Evolutionary conservation across 78 protist genomes (phyloP).

Genomic region (Protostelium mycophagum): DNA sequence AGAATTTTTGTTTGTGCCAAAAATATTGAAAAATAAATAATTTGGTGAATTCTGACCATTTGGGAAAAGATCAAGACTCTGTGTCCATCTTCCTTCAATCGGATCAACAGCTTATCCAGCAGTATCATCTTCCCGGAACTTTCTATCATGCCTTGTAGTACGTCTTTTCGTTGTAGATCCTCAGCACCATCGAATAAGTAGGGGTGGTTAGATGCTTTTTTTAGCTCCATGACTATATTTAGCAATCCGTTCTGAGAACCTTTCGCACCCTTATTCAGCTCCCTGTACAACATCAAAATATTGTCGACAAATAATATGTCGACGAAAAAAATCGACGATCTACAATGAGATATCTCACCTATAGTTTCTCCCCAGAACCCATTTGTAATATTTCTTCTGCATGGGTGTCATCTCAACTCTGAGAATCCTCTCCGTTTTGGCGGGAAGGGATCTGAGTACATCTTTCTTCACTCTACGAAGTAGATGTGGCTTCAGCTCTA

Average conservation of each 20-base stretch:
- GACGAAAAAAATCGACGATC: not conserved
- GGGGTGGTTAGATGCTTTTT: slow-evolving; percentile 95
- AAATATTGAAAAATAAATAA: too few species aligned
- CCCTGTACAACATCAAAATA: too few species aligned
- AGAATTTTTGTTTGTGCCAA: too few species aligned
- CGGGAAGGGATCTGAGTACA: slow-evolving; percentile 81
- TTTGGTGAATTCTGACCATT: too few species aligned
- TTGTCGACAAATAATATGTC: too few species aligned
- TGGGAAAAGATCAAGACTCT: slow-evolving; percentile 93
- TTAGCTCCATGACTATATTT: slow-evolving; percentile 87
- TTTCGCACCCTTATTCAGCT: slow-evolving; percentile 36
- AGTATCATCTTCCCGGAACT: slow-evolving; percentile 79
- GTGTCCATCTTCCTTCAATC: slow-evolving; percentile 80
- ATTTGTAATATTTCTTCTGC: slow-evolving; percentile 75
- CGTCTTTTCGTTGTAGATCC: slow-evolving; percentile 13
- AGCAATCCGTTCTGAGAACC: slow-evolving; percentile 60
- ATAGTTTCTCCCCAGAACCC: slow-evolving; percentile 69
- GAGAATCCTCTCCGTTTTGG: slow-evolving; percentile 80
- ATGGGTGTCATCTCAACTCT: slow-evolving; percentile 73
- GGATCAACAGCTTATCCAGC: slow-evolving; percentile 80
- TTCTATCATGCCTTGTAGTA: slow-evolving; percentile 41
- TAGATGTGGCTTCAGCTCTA: slow-evolving; percentile 76
- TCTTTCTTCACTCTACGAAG: slow-evolving; percentile 85
- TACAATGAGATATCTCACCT: not conserved
- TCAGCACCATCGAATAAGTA: slow-evolving; percentile 70